These are phyloP conservation scores for Boletus rufocinnamomeus DNA, from an alignment of 768 basidiomycete species.

Conservation along the genomic window DNA sequence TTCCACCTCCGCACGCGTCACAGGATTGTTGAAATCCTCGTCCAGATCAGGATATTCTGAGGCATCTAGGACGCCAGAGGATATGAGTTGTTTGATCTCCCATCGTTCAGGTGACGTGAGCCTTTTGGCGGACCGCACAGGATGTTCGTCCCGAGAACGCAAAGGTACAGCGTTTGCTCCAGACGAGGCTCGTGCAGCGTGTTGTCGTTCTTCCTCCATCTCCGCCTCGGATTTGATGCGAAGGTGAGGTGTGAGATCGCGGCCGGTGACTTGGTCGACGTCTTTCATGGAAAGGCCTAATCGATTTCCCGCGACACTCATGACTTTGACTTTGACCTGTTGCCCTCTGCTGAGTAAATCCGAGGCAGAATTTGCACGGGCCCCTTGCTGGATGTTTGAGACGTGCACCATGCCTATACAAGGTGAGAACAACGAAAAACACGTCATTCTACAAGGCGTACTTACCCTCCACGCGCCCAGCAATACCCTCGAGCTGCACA, in stretches of 20 bases:
- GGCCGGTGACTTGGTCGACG: slow-evolving; percentile 88
- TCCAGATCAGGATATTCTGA: slow-evolving; percentile 94
- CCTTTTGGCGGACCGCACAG: slow-evolving; percentile 78
- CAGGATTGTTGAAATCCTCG: slow-evolving; percentile 77
- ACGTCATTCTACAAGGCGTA: not conserved
- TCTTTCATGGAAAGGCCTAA: slow-evolving; percentile 96
- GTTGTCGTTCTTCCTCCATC: slow-evolving; percentile 75
- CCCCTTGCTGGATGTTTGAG: slow-evolving; percentile 84
- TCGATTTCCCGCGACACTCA: slow-evolving; percentile 83
- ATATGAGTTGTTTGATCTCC: slow-evolving; percentile 99
- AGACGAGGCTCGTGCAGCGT: slow-evolving; percentile 63
- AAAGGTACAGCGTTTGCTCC: slow-evolving; percentile 90
- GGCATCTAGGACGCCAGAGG: slow-evolving; percentile 88
- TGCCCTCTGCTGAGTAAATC: slow-evolving; percentile 88
- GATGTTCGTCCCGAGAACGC: slow-evolving; percentile 50
- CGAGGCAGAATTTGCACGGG: slow-evolving; percentile 81
- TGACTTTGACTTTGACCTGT: slow-evolving; percentile 92
- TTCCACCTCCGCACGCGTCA: slow-evolving; percentile 83
- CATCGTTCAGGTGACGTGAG: slow-evolving; percentile 96
- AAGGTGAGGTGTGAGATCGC: slow-evolving; percentile 92
- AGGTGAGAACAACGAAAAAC: slow-evolving; percentile 6
- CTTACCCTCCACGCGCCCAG: slow-evolving; percentile 87
- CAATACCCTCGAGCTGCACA: slow-evolving; percentile 83
- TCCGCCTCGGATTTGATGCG: slow-evolving; percentile 95
- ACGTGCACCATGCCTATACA: slow-evolving; percentile 92